Evolutionary conservation across 768 basidiomycete species (phyloP), one percentile per base, ranked within the genome.

Genomic region (Daedaleopsis nitida): DNA sequence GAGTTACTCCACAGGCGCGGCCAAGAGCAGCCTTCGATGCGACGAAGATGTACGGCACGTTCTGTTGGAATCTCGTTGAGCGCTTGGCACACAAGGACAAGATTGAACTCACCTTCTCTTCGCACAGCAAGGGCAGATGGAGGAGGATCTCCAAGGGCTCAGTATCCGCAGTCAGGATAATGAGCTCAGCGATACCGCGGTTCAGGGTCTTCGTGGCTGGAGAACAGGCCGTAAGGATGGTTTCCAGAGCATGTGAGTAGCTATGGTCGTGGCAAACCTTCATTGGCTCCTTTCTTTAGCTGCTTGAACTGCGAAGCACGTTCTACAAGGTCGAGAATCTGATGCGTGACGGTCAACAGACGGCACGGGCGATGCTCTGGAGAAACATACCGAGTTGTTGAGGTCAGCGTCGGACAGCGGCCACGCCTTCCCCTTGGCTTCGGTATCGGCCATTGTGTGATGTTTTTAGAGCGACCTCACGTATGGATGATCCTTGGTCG

Each of bases 271-370:
- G 16, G 70, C 81, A 38, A 52, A 92, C 93, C 92, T 85, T 99
- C 97, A 77, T 99, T 99, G 45, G 97, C 97, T 63, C 97, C 96
- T 80, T 98, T 98, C 80, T 98, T 98, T 51, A 98, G 79, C 76
- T 98, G 96, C 79, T 98, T 98, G 81, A 96, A 97, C 76, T 95
- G 90, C n/a, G 86, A 81, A 44, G 96, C 96, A 77, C 96, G 92
- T 73, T 97, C 94, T 35, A 97, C 91, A 59, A 98, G 82, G 71
- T 98, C 96, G 57, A 99, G 84, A 70, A 98, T 97, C 94, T 96
- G 68, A 11, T 24, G 21, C 35, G 45, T 14, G 42, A 34, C 16
- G 19, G 57, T 24, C 49, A 14, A 58, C 38, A 55, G 51, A 43
- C 23, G 50, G 43, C 14, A 57, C 27, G 0, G 24, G 23, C 38